A percentile compares a stretch with the other conserved stretches of the same genome.
Conservation (phyloP, 2,329 filamentous ascomycete species). For the Zasmidium citrigriseum region DNA sequence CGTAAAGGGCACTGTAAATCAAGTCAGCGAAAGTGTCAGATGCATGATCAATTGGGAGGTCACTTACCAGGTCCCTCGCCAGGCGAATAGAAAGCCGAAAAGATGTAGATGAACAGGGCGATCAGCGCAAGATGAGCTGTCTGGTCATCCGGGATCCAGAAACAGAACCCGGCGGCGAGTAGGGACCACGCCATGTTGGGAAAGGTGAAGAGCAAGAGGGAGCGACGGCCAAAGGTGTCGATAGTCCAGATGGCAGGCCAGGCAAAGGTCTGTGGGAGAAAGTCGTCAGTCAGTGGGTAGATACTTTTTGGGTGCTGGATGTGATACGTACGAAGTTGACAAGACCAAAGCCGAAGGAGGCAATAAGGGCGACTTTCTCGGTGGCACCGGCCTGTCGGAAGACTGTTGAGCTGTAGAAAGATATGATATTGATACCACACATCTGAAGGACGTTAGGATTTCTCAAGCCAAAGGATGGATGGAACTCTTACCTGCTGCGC, state of each 20-base stretch:
- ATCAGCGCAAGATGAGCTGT: constrained; percentile 37
- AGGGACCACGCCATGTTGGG: constrained; percentile 50
- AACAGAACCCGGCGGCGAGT: constrained; percentile 49
- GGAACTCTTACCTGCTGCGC: constrained; percentile 28
- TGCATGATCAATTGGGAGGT: too few species aligned
- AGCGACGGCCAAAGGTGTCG: constrained; percentile 37
- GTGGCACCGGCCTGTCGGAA: constrained; percentile 40
- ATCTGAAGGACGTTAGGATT: neutral
- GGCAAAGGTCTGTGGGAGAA: constrained; percentile 38
- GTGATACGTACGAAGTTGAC: constrained; percentile 39
- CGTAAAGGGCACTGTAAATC: too few species aligned
- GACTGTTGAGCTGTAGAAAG: constrained; percentile 38
- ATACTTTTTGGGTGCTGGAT: too few species aligned
- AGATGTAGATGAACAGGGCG: constrained; percentile 58
- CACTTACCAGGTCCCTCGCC: constrained; percentile 44
- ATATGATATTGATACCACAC: constrained; percentile 30
- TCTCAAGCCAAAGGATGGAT: neutral
- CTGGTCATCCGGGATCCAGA: constrained; percentile 41
- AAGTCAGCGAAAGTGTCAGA: too few species aligned
- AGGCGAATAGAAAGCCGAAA: constrained; percentile 44
- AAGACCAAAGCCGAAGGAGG: constrained; percentile 47
- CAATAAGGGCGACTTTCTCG: constrained; percentile 37
- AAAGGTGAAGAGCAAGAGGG: constrained; percentile 44
- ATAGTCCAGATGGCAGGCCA: constrained; percentile 39
- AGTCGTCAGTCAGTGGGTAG: too few species aligned